Conservation (phyloP, 2,329 filamentous ascomycete species). For the Torrubiella hemipterigena region DNA sequence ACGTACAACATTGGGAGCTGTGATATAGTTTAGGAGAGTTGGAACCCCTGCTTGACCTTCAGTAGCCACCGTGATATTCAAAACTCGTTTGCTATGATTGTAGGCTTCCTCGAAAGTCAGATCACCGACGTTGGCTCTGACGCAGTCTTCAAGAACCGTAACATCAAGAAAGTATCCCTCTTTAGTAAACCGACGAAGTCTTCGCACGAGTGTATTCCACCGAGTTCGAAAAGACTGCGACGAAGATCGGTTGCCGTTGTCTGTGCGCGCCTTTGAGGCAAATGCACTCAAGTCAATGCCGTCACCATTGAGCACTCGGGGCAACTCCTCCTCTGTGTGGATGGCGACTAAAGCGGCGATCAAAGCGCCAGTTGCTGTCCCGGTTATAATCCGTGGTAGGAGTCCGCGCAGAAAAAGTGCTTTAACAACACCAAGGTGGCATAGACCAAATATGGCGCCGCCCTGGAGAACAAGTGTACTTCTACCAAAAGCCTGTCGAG, state of each 20-base stretch:
- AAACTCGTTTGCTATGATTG: constrained; percentile 66
- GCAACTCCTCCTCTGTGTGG: constrained; percentile 75
- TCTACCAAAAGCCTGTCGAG: constrained; percentile 76
- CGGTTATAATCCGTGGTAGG: constrained; percentile 80
- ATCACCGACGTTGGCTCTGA: constrained; percentile 75
- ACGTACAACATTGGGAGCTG: constrained; percentile 81
- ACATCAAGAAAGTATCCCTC: constrained; percentile 81
- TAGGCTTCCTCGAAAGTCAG: constrained; percentile 92
- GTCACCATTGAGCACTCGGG: constrained; percentile 63
- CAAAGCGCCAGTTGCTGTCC: constrained; percentile 79
- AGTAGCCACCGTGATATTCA: constrained; percentile 86
- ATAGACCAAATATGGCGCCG: constrained; percentile 82
- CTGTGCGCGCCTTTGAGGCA: constrained; percentile 24
- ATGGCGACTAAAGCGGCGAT: constrained; percentile 82
- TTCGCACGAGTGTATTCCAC: constrained; percentile 51
- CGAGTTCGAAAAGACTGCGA: constrained; percentile 27
- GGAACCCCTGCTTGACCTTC: constrained; percentile 65
- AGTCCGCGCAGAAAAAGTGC: constrained; percentile 70
- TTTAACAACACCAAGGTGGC: constrained; percentile 83
- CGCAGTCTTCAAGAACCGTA: constrained; percentile 69
- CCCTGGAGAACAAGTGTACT: constrained; percentile 80
- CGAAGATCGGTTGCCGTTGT: constrained; percentile 18
- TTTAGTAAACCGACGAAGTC: constrained; percentile 54
- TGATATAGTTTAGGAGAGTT: constrained; percentile 81
- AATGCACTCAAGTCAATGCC: constrained; percentile 79